Base-by-base conservation (phyloP, 2,329 filamentous ascomycete species). In the Dothistroma pini region DNA sequence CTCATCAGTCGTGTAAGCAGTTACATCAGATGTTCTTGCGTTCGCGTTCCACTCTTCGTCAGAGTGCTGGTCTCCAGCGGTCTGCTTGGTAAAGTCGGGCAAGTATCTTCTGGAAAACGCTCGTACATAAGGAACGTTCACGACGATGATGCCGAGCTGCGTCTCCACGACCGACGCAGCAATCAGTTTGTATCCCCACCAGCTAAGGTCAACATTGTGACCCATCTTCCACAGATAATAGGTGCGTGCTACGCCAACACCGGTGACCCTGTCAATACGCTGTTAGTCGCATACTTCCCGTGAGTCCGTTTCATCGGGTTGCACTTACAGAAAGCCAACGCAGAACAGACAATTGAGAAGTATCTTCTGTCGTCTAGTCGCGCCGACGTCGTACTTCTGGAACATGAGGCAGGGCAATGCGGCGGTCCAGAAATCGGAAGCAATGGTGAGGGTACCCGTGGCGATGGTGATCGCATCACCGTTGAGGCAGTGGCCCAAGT, bases 341-440 rank as follows among this genome's bases (percentile, higher is more conserved):
- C 63, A 58, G 57, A 70, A 68, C 14, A 70, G 62, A 22, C 60
- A 50, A 54, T 69, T 68, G 12, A 70, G 60, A 4, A 61, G 61
- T 22, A 65, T 58, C 47, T 62, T 67, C 60, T 70, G 68, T 25
- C 56, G 49, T 14, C 41, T 54, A 2, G 66, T 61, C 8, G 66
- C 60, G 32, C 62, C 59, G 6, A 69, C 53, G 14, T 62, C 52
- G 54, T 63, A 64, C 31, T 59, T 55, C 16, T 59, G 56, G 22
- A 69, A 59, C 54, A 69, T 66, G 35, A 62, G 41, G 57, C 66
- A 67, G 1, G 67, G 68, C 4, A 70, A 44, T 4, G 60, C 59
- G 25, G 68, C 66, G 19, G 67, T 59, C 55, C 66, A 70, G n/a
- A 66, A n/a, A 34, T 70, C 68, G 56, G 66, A 67, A 12, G 66